Evolutionary conservation across 2,329 filamentous ascomycete species (phyloP), one percentile per base, ranked within the genome.

Genomic region (Aspergillus hortae): DNA sequence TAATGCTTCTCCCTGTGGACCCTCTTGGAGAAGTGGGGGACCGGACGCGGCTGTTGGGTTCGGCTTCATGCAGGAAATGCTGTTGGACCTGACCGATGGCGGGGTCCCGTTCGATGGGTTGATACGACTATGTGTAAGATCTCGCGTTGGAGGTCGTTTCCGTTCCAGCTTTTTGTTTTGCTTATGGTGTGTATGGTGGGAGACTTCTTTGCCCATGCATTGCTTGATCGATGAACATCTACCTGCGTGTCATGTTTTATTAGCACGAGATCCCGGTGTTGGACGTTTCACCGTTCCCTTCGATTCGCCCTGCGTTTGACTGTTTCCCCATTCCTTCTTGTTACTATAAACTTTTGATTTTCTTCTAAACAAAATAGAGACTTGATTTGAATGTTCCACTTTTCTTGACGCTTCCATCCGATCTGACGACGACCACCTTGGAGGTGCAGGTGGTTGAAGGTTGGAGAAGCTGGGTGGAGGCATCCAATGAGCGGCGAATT

Each of bases 21-120:
- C 41, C 42, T 45, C 51, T 17, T 38, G 44, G 12, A 41, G 25
- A 45, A 44, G 44, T 48, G 36, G 33, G 49, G 42, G 36, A 38
- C 45, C 25, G 35, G 47, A 46, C 49, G 3, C 27, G 54, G 51
- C 43, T 50, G 53, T 50, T 59, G 53, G 59, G 56, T 58, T 51
- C 58, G 61, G 67, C 61, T 57, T 62, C 65, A 67, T 68, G 61
- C 67, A 65, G 69, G 66, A 53, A 71, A 64, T 71, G 60, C 60
- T 60, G 63, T 63, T 56, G 60, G 63, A 51, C 59, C 56, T 55
- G 56, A 55, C 35, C 51, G 49, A 51, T 50, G 53, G 44, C 32
- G 10, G 30, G 30, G 49, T 45, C 51, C 32, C 51, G 45, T 53
- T 41, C 48, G 27, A 46, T 56, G 42, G 47, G 48, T 49, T 57